Conservation (phyloP, 2,329 filamentous ascomycete species). For the Pseudogymnoascus sp. region DNA sequence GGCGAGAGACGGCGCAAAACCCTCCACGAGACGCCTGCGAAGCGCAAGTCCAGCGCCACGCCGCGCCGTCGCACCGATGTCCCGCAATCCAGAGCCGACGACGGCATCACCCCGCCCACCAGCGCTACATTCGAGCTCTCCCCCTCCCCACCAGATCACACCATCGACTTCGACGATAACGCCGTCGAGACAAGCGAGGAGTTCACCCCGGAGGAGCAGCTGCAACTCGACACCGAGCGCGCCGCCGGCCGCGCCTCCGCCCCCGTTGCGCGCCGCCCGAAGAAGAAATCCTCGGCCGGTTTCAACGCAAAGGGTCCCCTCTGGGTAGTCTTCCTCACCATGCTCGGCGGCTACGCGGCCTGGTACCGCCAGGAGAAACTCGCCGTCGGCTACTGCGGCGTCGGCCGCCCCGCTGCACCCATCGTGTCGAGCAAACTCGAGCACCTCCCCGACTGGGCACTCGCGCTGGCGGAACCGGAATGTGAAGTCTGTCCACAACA, state of each 20-base stretch:
- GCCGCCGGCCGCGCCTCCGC: slow-evolving; percentile 46
- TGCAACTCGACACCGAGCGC: slow-evolving; percentile 69
- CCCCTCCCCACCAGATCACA: neutral
- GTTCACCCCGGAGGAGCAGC: slow-evolving; percentile 84
- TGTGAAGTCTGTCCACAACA: slow-evolving; percentile 89
- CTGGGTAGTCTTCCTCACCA: slow-evolving; percentile 61
- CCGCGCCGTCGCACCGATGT: slow-evolving; percentile 46
- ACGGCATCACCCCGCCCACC: slow-evolving; percentile 45
- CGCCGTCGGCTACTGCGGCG: slow-evolving; percentile 89
- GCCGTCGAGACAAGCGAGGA: slow-evolving; percentile 72
- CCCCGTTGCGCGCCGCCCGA: slow-evolving; percentile 35
- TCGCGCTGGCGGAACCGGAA: slow-evolving; percentile 63
- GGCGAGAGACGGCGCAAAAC: slow-evolving; percentile 41
- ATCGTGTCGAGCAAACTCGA: slow-evolving; percentile 46
- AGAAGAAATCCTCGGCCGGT: slow-evolving; percentile 37
- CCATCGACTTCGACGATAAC: slow-evolving; percentile 36
- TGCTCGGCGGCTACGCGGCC: slow-evolving; percentile 64
- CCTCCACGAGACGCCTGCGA: neutral
- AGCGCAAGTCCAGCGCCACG: slow-evolving; percentile 24
- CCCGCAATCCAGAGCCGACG: slow-evolving; percentile 40
- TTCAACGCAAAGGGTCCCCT: slow-evolving; percentile 56
- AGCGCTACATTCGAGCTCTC: slow-evolving; percentile 46
- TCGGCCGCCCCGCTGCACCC: slow-evolving; percentile 57
- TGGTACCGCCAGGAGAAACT: slow-evolving; percentile 95
- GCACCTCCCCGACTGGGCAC: slow-evolving; percentile 63